phyloP scores from a whole-genome alignment of 805 yeast genomes.

The Ogataea philodendri region DNA sequence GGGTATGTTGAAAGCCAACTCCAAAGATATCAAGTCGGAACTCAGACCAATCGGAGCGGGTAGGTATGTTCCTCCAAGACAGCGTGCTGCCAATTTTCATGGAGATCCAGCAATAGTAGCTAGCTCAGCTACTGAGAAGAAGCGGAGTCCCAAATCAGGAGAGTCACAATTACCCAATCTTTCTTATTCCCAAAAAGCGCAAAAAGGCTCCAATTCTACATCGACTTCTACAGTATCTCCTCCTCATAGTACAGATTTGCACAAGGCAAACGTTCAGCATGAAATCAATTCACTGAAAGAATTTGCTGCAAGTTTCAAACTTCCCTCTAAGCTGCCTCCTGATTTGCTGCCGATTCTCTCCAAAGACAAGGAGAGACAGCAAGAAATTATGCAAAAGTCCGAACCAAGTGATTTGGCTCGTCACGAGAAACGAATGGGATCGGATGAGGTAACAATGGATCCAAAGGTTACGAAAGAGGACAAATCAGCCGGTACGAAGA shows the following conservation, averaged over 20 bases:
- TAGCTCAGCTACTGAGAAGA: constrained; percentile 40
- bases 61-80: constrained; percentile 56
- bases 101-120: constrained; percentile 68
- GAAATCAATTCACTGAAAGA: constrained; percentile 71
- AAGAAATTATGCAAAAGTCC: constrained; percentile 46
- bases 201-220: too few relatives aligned
- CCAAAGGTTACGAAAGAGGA: neutral
- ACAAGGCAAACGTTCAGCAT: constrained; percentile 50
- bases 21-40: constrained; percentile 22
- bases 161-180: too few relatives aligned
- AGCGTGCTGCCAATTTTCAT: constrained; percentile 48
- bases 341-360: constrained; percentile 70
- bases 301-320: constrained; percentile 78
- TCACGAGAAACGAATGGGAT: too few relatives aligned
- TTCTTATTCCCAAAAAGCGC: too few relatives aligned
- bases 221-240: too few relatives aligned
- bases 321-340: constrained; percentile 47
- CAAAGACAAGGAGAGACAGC: constrained; percentile 64
- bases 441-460: too few relatives aligned
- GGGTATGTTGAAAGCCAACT: constrained; percentile 28
- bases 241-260: constrained; percentile 33
- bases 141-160: too few relatives aligned
- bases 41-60: constrained; percentile 34
- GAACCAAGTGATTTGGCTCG: constrained; percentile 5
- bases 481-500: constrained; percentile 8